phyloP scores from a whole-genome alignment of 2,329 filamentous ascomycete species.

The Verticillium longisporum region DNA sequence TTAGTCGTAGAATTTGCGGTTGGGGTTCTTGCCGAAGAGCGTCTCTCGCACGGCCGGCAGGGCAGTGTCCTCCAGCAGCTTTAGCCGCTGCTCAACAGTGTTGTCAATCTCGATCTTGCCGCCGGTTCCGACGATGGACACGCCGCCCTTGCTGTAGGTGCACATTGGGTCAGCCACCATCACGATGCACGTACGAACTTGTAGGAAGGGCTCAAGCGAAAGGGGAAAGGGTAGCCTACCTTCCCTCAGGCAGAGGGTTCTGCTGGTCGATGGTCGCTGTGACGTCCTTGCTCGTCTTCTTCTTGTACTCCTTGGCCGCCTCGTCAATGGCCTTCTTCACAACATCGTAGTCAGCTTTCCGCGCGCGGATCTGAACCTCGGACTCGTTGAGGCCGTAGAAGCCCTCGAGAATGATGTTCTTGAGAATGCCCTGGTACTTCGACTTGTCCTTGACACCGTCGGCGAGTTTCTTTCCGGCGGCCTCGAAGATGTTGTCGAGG shows the following conservation, averaged over 20 bases:
- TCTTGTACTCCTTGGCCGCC: conserved; percentile 79
- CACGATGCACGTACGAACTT: not conserved
- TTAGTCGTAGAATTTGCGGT: conserved; percentile 93
- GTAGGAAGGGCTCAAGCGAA: not conserved
- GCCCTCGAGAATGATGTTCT: conserved; percentile 80
- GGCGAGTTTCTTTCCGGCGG: conserved; percentile 65
- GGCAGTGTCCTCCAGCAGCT: conserved; percentile 75
- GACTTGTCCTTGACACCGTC: conserved; percentile 58
- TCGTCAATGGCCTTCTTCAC: conserved; percentile 73
- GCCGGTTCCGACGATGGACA: conserved; percentile 69
- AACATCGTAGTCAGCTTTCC: conserved; percentile 70
- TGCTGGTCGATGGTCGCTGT: conserved; percentile 69
- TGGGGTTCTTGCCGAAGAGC: conserved; percentile 89
- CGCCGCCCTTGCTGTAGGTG: conserved; percentile 66
- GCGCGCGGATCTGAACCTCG: conserved; percentile 65
- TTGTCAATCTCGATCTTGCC: conserved; percentile 99
- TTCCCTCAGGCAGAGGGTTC: conserved; percentile 71
- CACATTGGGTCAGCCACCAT: not conserved
- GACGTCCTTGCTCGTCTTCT: conserved; percentile 63
- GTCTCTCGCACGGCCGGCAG: conserved; percentile 79
- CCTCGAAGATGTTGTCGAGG: conserved; percentile 82
- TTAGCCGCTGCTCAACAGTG: conserved; percentile 87
- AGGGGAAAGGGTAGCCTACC: conserved; percentile 52
- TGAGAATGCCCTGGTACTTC: conserved; percentile 71
- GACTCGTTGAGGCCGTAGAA: conserved; percentile 82